Evolutionary conservation across 768 basidiomycete genomes (phyloP).

Genomic region (Rhodocollybia butyracea): DNA sequence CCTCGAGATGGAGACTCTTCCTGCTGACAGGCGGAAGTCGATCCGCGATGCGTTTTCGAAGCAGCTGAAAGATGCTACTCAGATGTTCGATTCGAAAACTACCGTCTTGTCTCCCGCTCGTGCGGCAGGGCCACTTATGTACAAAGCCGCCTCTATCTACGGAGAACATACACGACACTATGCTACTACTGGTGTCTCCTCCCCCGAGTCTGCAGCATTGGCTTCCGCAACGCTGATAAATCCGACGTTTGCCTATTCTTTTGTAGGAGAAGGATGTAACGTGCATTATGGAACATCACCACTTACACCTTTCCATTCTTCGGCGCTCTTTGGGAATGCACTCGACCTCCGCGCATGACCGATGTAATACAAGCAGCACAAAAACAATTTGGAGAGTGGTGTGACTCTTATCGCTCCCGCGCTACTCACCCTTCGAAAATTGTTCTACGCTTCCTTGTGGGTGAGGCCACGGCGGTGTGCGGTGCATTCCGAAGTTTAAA

Average conservation of each 20-base stretch:
- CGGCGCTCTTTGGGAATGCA: conserved; percentile 18
- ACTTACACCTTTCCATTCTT: conserved; percentile 28
- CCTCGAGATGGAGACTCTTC: conserved; percentile 18
- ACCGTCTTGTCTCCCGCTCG: neutral
- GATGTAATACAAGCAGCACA: conserved; percentile 20
- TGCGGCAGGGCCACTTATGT: conserved; percentile 16
- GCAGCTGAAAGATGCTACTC: neutral
- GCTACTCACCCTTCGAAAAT: conserved; percentile 8
- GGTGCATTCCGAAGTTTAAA: conserved; percentile 16
- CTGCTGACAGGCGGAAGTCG: conserved; percentile 6
- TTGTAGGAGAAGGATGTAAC: conserved; percentile 24
- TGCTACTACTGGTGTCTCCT: conserved; percentile 31
- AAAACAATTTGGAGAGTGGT: conserved; percentile 27
- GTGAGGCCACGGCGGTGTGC: conserved; percentile 27
- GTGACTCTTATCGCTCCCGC: conserved; percentile 18
- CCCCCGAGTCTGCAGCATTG: conserved; percentile 11
- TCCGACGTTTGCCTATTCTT: conserved; percentile 32
- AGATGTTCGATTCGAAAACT: neutral
- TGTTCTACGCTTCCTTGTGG: conserved; percentile 22
- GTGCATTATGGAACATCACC: conserved; percentile 34
- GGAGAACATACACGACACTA: conserved; percentile 13
- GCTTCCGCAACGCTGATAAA: conserved; percentile 25
- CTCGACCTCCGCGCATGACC: conserved; percentile 3
- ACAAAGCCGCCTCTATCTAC: neutral
- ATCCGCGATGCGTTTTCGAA: conserved; percentile 14